Base-by-base conservation (phyloP, 306 rosid genomes). In the Cucurbita ficifolia region DNA sequence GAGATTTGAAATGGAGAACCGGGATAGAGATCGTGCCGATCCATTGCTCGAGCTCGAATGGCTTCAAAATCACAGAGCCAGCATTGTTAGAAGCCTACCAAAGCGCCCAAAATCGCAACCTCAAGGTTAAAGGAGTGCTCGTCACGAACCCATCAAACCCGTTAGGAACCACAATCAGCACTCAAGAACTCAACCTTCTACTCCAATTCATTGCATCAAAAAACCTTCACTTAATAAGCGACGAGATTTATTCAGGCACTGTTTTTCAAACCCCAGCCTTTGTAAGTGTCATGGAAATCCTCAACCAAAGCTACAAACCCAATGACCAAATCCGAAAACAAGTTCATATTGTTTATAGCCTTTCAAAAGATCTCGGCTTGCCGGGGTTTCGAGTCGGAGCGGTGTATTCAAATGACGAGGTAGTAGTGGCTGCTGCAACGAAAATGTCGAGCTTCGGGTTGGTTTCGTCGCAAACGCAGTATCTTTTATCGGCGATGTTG, bases 1-100 rank as follows among this genome's bases (percentile, higher is more conserved):
- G 76, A 72, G 76, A 72, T 54, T 40, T 72, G 51, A 72, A 72
- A 54, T 72, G 76, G 76, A 40, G 76, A 39, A 72, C 76, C 2
- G 76, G 76, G 19, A 55, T 72, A 0, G 76, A 72, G 21, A 72
- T 72, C 5, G 39, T 72, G 0, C 64, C 76, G 0, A 72, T 72
- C 19, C 76, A 72, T 2, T 72, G 76, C 51, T 52, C 76, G 1
- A 72, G 76, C 76, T 36, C 63, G 14, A 54, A 72, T 38, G 63
- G 76, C 64, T 72, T 72, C 64, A 58, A 24, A n/a, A 72, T 72
- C 24, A 72, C 76, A 10, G 51, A 72, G 24, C 0, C 64, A 5
- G 76, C 76, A 11, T 38, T 72, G 8, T 10, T 35, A 10, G 64
- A 72, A 38, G 76, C 76, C 4, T 72, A 72, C 64, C 51, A 72